These are phyloP conservation scores for Penicillium concentricum DNA, from an alignment of 2,329 filamentous ascomycete species.

Conservation along the genomic window DNA sequence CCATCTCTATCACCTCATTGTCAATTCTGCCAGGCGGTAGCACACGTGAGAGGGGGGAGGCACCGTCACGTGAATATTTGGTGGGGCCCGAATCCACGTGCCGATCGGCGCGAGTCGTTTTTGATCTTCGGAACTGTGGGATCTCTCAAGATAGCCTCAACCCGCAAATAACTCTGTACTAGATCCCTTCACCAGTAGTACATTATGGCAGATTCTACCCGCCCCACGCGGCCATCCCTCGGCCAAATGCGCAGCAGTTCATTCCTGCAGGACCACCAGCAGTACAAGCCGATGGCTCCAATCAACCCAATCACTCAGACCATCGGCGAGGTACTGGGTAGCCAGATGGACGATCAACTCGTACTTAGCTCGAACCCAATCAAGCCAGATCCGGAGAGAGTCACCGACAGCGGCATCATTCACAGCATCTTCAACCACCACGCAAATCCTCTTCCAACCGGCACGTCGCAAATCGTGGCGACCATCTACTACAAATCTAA, in stretches of 20 bases:
- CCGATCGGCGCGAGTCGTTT: conserved; percentile 5
- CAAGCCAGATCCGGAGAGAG: conserved; percentile 39
- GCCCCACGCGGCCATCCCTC: conserved; percentile 42
- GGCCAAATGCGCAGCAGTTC: conserved; percentile 46
- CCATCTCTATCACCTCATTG: neutral
- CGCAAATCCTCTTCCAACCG: conserved; percentile 38
- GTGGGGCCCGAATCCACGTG: conserved; percentile 5
- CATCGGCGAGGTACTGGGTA: conserved; percentile 39
- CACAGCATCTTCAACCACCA: conserved; percentile 48
- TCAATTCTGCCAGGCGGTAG: conserved; percentile 3
- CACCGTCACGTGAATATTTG: neutral
- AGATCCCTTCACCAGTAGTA: neutral
- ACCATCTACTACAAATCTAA: conserved; percentile 51
- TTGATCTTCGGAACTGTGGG: conserved; percentile 4
- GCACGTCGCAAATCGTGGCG: conserved; percentile 46
- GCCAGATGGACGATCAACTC: conserved; percentile 29
- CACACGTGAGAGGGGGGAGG: neutral
- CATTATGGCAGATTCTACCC: conserved; percentile 32
- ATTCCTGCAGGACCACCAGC: conserved; percentile 50
- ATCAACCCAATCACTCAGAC: conserved; percentile 34
- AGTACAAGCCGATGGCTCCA: conserved; percentile 44
- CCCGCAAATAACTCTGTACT: neutral
- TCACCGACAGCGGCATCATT: conserved; percentile 48
- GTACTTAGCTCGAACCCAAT: conserved; percentile 38
- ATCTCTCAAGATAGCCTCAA: neutral